phyloP scores from a whole-genome alignment of 2,329 filamentous ascomycete species.

The Monosporascus sp. region DNA sequence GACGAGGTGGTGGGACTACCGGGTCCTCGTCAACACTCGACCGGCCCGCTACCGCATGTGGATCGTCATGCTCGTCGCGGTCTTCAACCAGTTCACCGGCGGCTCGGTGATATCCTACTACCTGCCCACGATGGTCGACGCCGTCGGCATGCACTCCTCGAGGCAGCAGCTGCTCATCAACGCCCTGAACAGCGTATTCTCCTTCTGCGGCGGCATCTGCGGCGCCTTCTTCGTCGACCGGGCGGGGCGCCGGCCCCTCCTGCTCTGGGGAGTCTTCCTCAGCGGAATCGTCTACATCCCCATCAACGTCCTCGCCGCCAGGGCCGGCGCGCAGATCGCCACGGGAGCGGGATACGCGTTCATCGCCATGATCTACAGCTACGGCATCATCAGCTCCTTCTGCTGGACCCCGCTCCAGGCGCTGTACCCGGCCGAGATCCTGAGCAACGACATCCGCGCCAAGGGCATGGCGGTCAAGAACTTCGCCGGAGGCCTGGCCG shows the following conservation, averaged over 20 bases:
- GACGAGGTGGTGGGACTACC: slow-evolving; percentile 44
- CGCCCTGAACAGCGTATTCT: slow-evolving; percentile 41
- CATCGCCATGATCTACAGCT: background rate
- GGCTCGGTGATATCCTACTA: slow-evolving; percentile 45
- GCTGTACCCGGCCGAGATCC: slow-evolving; percentile 41
- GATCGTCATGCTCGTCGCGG: slow-evolving; percentile 45
- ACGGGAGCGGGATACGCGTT: background rate
- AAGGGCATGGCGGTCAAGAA: slow-evolving; percentile 41
- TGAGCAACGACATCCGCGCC: slow-evolving; percentile 43
- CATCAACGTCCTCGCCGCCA: slow-evolving; percentile 30
- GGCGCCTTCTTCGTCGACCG: slow-evolving; percentile 39
- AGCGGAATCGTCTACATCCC: slow-evolving; percentile 37
- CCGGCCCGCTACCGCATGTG: slow-evolving; percentile 42
- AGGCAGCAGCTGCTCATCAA: slow-evolving; percentile 40
- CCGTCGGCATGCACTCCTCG: slow-evolving; percentile 31
- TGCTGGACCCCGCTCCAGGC: slow-evolving; percentile 46
- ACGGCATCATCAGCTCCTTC: slow-evolving; percentile 39
- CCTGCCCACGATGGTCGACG: slow-evolving; percentile 42
- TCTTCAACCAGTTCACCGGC: slow-evolving; percentile 47
- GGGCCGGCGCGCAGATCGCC: background rate
- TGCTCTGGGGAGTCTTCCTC: slow-evolving; percentile 23
- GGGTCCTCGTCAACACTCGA: slow-evolving; percentile 38
- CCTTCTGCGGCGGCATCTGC: slow-evolving; percentile 37
- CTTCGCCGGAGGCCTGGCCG: slow-evolving; percentile 39
- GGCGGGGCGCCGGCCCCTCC: slow-evolving; percentile 42